Base-by-base conservation (phyloP, 768 basidiomycete genomes). In the Russula virescens region DNA sequence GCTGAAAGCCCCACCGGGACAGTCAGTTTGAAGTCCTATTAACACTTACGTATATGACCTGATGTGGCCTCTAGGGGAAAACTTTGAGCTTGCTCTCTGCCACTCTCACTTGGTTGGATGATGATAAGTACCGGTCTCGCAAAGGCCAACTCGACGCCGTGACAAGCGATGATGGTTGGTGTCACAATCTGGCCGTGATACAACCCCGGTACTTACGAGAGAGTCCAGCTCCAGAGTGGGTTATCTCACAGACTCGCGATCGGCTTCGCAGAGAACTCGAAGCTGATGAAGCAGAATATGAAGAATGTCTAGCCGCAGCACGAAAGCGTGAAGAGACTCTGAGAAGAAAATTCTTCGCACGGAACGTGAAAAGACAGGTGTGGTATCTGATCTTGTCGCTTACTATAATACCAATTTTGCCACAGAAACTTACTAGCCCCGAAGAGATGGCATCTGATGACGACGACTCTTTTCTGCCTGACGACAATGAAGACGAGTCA, bases 1-100 rank as follows among this genome's bases (percentile, higher is more conserved):
- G 81, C 95, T 34, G 92, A 94, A 73, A 91, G 88, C 67, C 93
- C 93, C 0, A 94, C 93, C 0, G 93, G 92, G 68, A 94, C 92
- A 26, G 92, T 91, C 61, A 72, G 82, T 69, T 47, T 40, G 13
- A 55, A 25, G 13, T 9, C 45, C 5, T 43, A 58, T 23, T 2
- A 42, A 23, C 18, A 26, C 10, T 31, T 47, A 28, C 16, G 60
- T 31, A 5, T 14, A 26, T 19, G n/a, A 2, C 45, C 42, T 21
- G 11, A 28, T 55, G 14, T 4, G 8, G 23, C 11, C 18, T 19
- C 2, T 69, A 94, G 92, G 93, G 93, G 28, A 96, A 96, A 73
- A 94, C 93, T 0, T 74, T 94, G 38, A 90, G 86, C 69, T 77
- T 95, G 18, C 78, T 95, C 28, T 91, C 87, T 65, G 81, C 89